phyloP scores from a whole-genome alignment of 2,329 filamentous ascomycete species.

The Venturia oleaginea region DNA sequence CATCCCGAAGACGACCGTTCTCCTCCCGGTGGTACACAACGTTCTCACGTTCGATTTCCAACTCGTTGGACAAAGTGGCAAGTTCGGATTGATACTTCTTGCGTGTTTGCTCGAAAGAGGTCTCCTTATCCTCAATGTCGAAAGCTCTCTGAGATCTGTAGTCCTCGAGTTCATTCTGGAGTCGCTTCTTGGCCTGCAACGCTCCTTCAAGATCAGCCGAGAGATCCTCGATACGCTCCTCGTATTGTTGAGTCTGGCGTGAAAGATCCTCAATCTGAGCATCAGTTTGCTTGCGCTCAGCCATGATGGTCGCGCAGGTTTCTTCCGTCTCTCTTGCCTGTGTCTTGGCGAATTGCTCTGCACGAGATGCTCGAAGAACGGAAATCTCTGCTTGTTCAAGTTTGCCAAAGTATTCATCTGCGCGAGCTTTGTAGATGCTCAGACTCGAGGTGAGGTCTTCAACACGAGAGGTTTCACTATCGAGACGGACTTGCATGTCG shows the following conservation, averaged over 20 bases:
- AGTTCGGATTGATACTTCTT: constrained; percentile 97
- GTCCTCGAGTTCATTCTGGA: constrained; percentile 95
- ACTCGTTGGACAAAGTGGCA: constrained; percentile 77
- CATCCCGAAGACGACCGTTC: constrained; percentile 81
- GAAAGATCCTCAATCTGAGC: constrained; percentile 80
- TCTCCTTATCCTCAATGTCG: constrained; percentile 94
- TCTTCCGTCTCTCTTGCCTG: constrained; percentile 89
- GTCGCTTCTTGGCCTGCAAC: constrained; percentile 80
- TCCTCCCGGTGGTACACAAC: constrained; percentile 74
- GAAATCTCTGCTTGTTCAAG: constrained; percentile 94
- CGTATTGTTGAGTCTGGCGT: constrained; percentile 77
- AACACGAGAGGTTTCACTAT: constrained; percentile 77
- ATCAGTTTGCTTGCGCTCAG: constrained; percentile 87
- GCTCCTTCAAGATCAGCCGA: constrained; percentile 81
- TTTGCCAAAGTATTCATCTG: constrained; percentile 95
- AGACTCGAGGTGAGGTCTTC: constrained; percentile 78
- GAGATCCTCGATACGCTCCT: constrained; percentile 85
- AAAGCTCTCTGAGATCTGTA: constrained; percentile 92
- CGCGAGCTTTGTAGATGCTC: constrained; percentile 79
- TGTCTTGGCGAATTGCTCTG: constrained; percentile 86
- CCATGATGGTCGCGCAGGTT: constrained; percentile 79
- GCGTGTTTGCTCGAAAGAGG: constrained; percentile 89
- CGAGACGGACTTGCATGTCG: constrained; percentile 85
- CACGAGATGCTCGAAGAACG: constrained; percentile 81
- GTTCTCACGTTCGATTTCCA: constrained; percentile 89